Percentiles rank a stretch among this genome's conserved stretches.
These are phyloP conservation scores for Rhytidhysteron rufulum DNA, from an alignment of 2,329 filamentous ascomycete genomes.

Conservation along the genomic window DNA sequence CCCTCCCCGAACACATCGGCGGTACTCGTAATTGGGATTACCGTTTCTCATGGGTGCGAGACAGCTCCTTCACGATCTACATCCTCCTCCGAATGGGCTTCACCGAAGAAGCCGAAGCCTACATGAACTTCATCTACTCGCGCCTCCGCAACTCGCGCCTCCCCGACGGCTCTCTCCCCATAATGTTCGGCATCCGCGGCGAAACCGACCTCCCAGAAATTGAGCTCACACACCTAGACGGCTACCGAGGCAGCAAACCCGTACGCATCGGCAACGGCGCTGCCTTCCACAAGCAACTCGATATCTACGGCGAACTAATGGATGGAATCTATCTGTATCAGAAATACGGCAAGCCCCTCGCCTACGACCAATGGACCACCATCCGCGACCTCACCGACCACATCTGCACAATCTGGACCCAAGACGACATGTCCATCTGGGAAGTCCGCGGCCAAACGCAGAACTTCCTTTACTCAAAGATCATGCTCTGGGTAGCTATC, in stretches of 20 bases:
- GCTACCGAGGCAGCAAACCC: conserved; percentile 66
- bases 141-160: conserved; percentile 61
- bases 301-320: conserved; percentile 77
- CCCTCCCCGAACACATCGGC: conserved; percentile 69
- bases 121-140: conserved; percentile 74
- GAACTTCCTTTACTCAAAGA: conserved; percentile 76
- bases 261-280: conserved; percentile 76
- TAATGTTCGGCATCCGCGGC: conserved; percentile 78
- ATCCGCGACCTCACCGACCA: conserved; percentile 68
- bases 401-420: conserved; percentile 62
- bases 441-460: conserved; percentile 73
- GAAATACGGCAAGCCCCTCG: conserved; percentile 70
- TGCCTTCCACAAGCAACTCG: conserved; percentile 71
- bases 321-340: conserved; percentile 76
- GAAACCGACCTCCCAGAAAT: conserved; percentile 70
- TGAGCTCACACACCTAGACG: conserved; percentile 66
- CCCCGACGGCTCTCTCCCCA: conserved; percentile 62
- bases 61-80: conserved; percentile 75
- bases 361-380: conserved; percentile 72
- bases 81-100: conserved; percentile 73
- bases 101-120: conserved; percentile 70
- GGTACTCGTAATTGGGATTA: conserved; percentile 64
- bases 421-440: conserved; percentile 78
- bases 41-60: conserved; percentile 73
- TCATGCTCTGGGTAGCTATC: conserved; percentile 80